Evolutionary conservation across 2,329 filamentous ascomycete genomes (phyloP).

Genomic region (Fusarium chaquense): DNA sequence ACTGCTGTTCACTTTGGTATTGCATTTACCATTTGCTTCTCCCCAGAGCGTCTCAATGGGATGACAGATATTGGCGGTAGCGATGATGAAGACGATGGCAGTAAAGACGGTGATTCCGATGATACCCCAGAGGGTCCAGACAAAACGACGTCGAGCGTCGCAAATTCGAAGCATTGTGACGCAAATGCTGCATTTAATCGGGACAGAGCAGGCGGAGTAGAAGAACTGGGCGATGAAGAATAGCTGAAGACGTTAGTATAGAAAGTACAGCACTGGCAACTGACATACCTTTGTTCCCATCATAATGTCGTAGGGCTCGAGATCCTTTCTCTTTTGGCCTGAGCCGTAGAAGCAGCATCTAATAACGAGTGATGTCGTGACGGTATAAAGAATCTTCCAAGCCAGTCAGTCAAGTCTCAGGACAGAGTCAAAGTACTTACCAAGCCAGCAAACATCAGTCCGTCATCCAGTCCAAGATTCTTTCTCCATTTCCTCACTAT

Average conservation of each 20-base stretch:
- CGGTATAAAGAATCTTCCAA: conserved; percentile 24
- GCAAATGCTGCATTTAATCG: conserved; percentile 48
- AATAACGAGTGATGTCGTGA: conserved; percentile 37
- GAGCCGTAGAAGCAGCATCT: conserved; percentile 35
- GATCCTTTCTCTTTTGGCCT: conserved; percentile 18
- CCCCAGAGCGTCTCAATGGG: conserved; percentile 46
- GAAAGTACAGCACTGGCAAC: rapidly evolving
- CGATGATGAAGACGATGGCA: conserved; percentile 40
- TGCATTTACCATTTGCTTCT: conserved; percentile 33
- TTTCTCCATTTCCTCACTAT: conserved; percentile 33
- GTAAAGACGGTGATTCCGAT: conserved; percentile 24
- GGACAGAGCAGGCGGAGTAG: conserved; percentile 38
- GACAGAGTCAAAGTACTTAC: neutral
- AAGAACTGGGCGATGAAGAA: conserved; percentile 43
- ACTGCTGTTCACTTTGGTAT: conserved; percentile 31
- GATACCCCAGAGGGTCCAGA: conserved; percentile 31
- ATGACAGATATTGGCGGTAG: conserved; percentile 42
- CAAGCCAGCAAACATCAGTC: conserved; percentile 38
- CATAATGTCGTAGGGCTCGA: conserved; percentile 5
- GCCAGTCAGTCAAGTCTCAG: neutral
- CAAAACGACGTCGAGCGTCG: conserved; percentile 27
- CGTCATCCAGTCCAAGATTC: conserved; percentile 40
- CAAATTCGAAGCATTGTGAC: conserved; percentile 48
- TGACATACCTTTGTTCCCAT: conserved; percentile 36
- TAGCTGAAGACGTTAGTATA: conserved; percentile 8